Percentiles rank a stretch among this genome's conserved stretches.
phyloP scores from a whole-genome alignment of 2,329 filamentous ascomycete species.

The Botrytis galanthina region DNA sequence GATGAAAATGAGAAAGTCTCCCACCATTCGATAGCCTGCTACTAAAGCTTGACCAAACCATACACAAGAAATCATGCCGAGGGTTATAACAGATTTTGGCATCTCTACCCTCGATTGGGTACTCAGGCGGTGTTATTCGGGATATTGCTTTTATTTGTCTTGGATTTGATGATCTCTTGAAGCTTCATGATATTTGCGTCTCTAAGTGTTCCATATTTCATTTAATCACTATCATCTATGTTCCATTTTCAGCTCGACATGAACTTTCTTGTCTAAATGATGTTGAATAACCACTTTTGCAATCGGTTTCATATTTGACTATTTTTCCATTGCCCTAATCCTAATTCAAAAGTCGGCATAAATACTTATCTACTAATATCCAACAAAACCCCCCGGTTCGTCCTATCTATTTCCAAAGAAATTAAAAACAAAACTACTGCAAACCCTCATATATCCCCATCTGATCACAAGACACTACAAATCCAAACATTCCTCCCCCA shows the following conservation, averaged over 20 bases:
- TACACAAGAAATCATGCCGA: too few species aligned
- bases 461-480: neutral
- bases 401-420: too few species aligned
- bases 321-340: neutral
- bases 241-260: neutral
- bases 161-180: neutral
- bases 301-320: neutral
- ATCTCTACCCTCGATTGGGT: too few species aligned
- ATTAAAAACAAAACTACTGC: neutral
- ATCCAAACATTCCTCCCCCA: accelerated
- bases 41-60: neutral
- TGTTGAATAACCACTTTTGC: neutral
- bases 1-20: neutral
- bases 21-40: neutral
- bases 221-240: neutral
- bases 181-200: neutral
- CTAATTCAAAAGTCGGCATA: neutral
- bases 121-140: neutral
- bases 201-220: accelerated
- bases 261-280: neutral
- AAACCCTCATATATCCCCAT: neutral
- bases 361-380: neutral
- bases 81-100: too few species aligned
- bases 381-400: too few species aligned
- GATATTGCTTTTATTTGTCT: neutral